Evolutionary conservation across 2,329 filamentous ascomycete genomes (phyloP), one percentile per base, ranked within the genome.

Genomic region (Paramyrothecium roridum): DNA sequence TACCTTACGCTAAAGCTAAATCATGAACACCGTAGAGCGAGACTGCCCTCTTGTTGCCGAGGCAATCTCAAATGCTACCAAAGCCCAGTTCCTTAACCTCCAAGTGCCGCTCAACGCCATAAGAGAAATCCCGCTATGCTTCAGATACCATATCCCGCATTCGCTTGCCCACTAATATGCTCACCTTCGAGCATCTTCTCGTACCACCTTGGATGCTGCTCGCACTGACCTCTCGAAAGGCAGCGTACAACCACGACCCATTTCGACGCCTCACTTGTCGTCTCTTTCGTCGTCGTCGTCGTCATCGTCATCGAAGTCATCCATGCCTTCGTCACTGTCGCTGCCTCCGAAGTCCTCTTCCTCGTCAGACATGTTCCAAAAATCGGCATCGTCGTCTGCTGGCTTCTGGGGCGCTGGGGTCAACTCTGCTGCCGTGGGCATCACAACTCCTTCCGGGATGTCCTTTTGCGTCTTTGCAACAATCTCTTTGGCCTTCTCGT

Each of bases 321-420:
- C 81, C 72, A 83, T 79, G 22, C 83, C 80, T 26, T 84, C 81
- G 12, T 87, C 87, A 21, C 82, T 84, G 61, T 91, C 89, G 64
- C 87, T 90, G 17, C 87, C 88, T 11, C 87, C 88, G 71, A 93
- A 92, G 62, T 93, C 89, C 52, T 89, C 84, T 62, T 91, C 89
- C 61, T 89, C 82, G 56, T 89, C 89, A 50, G 84, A 86, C 69
- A 90, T 88, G 34, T 83, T 85, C 88, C 91, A 95, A 69, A 96
- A 96, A 58, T 90, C 89, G 62, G 89, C 87, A 63, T 96, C 90
- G 45, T 89, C 85, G 3, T 86, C 83, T 16, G 80, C 69, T 17
- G 63, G 57, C 65, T 86, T 84, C 61, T 88, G 85, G 2, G 86
- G 84, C 2, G 77, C 78, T 2, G 85, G 82, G 13, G 79, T 76